A percentile compares a stretch with the other conserved stretches of the same genome.
Evolutionary conservation across 345 rosid species (phyloP).

Genomic region (Gossypium sturtianum): DNA sequence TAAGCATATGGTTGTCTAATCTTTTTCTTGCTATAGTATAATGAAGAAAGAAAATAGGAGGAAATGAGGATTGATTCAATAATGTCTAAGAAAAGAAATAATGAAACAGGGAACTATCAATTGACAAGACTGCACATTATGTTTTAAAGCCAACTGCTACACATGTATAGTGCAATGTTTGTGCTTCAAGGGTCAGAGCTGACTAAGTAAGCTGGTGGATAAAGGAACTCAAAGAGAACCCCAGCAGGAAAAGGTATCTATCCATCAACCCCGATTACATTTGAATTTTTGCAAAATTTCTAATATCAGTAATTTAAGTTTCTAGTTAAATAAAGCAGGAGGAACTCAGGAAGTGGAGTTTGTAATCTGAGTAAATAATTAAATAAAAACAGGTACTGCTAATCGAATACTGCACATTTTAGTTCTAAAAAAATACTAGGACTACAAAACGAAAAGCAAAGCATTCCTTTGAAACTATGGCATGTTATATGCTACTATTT

Average conservation of each 20-base stretch:
- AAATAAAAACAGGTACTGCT: not conserved
- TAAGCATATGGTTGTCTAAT: not conserved
- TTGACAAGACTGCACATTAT: not conserved
- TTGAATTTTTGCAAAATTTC: not conserved
- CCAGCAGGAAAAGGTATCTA: not conserved
- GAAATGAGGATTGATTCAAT: not conserved
- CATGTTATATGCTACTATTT: not conserved
- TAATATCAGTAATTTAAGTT: not conserved
- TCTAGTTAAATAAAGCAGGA: not conserved
- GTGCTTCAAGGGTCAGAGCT: not conserved
- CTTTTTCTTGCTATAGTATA: not conserved
- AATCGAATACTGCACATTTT: not conserved
- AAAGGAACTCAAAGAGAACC: not conserved
- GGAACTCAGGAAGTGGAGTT: not conserved
- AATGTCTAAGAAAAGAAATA: not conserved
- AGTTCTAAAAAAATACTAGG: not conserved
- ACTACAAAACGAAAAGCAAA: not conserved
- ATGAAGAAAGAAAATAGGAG: not conserved
- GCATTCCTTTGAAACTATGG: not conserved
- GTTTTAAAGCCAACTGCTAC: not conserved
- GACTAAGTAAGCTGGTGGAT: not conserved
- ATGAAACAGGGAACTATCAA: not conserved
- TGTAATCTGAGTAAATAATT: not conserved
- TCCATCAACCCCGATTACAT: no score
- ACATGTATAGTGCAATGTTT: not conserved